Base-by-base conservation (phyloP, 2,329 filamentous ascomycete species). In the Colletotrichum spinosum region DNA sequence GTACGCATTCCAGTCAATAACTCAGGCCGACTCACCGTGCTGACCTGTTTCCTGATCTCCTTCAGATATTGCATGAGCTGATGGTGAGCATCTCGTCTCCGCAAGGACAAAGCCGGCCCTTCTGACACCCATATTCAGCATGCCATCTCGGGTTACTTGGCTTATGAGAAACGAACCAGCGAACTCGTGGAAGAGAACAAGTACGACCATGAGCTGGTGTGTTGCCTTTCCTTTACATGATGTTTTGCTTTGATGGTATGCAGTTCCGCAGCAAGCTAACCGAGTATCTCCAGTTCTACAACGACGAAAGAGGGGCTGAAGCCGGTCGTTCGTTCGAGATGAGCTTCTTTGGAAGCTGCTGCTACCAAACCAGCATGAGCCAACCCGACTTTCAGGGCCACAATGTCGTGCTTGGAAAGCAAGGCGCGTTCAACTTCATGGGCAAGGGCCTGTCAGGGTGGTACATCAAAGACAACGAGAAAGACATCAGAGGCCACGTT, bases 271-370 rank as follows among this genome's bases (percentile, higher is more conserved):
- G 35, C 15, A n/a, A 11, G 2, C 3, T 8, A 38, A 33, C 8
- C 34, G 34, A 8, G 9, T 2, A n/a, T 1, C 25, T 17, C 7
- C 33, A 65, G 61, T 65, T 60, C n/a, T 65, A 41, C 50, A 34
- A 60, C 11, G 51, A 55, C 8, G 50, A 65, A 8, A 54, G 34
- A n/a, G 60, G 56, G 56, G 50, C 49, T 10, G 61, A 65, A 39
- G 56, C 61, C 7, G 61, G 61, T 17, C 38, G 33, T 17, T 65
- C 61, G 9, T 60, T 60, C 17, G 61, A 65, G 35, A 44, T 33
- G 2, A 13, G 42, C 11, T 37, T 65, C 13, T 60, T 60, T n/a
- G 61, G 61, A 8, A 45, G 17, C 13, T 10, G 12, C 45, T 25
- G 25, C 25, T 25, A 25, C 25, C 25, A 25, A 25, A 15, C 41